phyloP scores from a whole-genome alignment of 1,139 yeast species.

The Kluyveromyces sp. region DNA sequence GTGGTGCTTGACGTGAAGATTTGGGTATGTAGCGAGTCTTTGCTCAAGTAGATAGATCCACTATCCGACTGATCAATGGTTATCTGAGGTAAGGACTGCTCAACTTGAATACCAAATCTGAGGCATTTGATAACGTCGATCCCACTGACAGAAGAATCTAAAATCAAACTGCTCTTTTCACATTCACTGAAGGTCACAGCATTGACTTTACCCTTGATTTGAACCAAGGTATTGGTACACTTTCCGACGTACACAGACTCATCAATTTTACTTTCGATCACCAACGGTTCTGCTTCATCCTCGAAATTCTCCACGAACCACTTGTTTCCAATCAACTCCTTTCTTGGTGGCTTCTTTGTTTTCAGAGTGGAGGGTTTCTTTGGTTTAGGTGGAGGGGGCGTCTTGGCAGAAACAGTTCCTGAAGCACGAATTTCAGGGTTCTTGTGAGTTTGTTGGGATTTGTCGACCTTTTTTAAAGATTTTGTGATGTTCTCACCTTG shows the following conservation, averaged over 20 bases:
- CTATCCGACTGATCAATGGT: constrained; percentile 84
- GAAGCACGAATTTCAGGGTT: constrained; percentile 71
- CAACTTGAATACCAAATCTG: constrained; percentile 78
- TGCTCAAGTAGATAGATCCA: constrained; percentile 72
- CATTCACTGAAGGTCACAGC: constrained; percentile 78
- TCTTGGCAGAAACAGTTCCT: constrained; percentile 36
- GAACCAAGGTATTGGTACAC: constrained; percentile 66
- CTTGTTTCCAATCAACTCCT: constrained; percentile 75
- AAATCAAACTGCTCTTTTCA: constrained; percentile 62
- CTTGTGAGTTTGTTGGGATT: constrained; percentile 90
- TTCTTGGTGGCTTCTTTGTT: constrained; percentile 61
- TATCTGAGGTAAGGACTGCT: constrained; percentile 74
- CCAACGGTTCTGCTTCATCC: constrained; percentile 46
- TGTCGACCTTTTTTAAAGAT: constrained; percentile 85
- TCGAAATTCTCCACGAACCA: constrained; percentile 86
- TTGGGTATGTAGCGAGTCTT: constrained; percentile 62
- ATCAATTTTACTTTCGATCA: constrained; percentile 71
- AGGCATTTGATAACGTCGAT: constrained; percentile 78
- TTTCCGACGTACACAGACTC: constrained; percentile 87
- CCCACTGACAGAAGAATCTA: constrained; percentile 82
- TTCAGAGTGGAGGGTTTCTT: constrained; percentile 62
- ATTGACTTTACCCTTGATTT: constrained; percentile 85
- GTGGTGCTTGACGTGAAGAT: constrained; percentile 80
- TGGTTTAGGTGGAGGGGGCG: constrained; percentile 45
- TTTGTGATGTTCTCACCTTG: constrained; percentile 80